Conservation (phyloP, 495 filamentous ascomycete genomes). For the Neurospora tetraspora region DNA sequence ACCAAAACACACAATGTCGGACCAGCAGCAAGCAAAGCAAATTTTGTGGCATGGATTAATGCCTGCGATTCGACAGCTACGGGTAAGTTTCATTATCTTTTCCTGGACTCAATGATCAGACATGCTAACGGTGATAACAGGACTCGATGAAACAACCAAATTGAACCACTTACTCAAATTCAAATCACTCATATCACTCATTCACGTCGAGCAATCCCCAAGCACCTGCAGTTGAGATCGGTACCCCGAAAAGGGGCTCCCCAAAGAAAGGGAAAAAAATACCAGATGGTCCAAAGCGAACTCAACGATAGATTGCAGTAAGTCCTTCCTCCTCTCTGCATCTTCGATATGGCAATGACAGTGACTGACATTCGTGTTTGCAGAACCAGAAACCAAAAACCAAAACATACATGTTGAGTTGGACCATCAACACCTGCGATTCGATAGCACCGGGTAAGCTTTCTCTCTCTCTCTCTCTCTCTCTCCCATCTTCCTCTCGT, state of each 20-base stretch:
- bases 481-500: neutral
- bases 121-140: neutral
- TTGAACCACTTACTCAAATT: neutral
- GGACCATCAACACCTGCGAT: neutral
- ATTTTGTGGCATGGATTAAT: neutral
- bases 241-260: neutral
- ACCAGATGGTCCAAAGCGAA: neutral
- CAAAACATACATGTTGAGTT: neutral
- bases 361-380: neutral
- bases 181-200: neutral
- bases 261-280: neutral
- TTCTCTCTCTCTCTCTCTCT: too few species aligned
- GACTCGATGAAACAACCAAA: neutral
- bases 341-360: neutral
- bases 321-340: neutral
- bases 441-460: neutral
- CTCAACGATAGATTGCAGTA: neutral
- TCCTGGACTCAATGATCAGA: too few species aligned
- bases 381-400: neutral
- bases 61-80: neutral
- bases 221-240: neutral
- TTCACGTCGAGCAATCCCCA: neutral
- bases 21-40: neutral
- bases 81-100: neutral
- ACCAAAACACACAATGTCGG: neutral